A percentile compares a stretch with the other conserved stretches of the same genome.
These are phyloP conservation scores for Powellomyces hirtus DNA, from an alignment of 192 early-diverging fungal genomes.

Conservation along the genomic window DNA sequence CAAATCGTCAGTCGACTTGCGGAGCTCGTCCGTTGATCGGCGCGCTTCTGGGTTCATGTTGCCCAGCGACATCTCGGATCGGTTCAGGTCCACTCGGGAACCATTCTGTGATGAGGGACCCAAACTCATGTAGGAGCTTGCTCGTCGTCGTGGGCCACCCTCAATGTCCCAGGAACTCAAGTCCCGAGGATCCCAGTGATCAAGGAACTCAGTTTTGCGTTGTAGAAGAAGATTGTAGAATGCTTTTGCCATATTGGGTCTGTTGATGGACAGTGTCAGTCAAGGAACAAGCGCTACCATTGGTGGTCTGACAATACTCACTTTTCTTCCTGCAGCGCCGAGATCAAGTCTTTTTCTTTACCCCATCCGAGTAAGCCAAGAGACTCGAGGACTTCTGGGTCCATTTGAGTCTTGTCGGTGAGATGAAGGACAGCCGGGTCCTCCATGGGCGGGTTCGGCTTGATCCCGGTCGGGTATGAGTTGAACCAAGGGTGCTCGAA, in stretches of 20 bases:
- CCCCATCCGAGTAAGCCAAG: slow-evolving; percentile 52
- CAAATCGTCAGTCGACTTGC: not conserved
- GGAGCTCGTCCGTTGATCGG: not conserved
- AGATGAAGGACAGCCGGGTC: not conserved
- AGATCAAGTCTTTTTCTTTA: slow-evolving; percentile 32
- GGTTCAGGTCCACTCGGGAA: not conserved
- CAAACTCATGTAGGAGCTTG: slow-evolving; percentile 8
- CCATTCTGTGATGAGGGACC: not conserved
- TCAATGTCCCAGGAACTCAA: slow-evolving; percentile 36
- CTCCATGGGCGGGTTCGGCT: not conserved
- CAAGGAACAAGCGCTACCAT: not conserved
- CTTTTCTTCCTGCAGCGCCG: slow-evolving; percentile 28
- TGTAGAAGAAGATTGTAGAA: slow-evolving; percentile 53
- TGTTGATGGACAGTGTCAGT: not conserved
- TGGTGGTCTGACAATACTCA: slow-evolving; percentile 13
- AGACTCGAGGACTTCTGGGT: slow-evolving; percentile 46
- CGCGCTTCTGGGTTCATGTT: not conserved
- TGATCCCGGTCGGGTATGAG: slow-evolving; percentile 22
- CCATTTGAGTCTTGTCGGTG: slow-evolving; percentile 31
- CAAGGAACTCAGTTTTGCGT: slow-evolving; percentile 48
- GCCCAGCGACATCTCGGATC: not conserved
- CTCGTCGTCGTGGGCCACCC: slow-evolving; percentile 36
- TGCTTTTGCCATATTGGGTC: slow-evolving; percentile 47
- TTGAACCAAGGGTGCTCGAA: slow-evolving; percentile 63
- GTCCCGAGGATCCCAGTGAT: slow-evolving; percentile 44